Base-by-base conservation (phyloP, 139 green algal genomes). In the Tetradesmus lagerheimii region DNA sequence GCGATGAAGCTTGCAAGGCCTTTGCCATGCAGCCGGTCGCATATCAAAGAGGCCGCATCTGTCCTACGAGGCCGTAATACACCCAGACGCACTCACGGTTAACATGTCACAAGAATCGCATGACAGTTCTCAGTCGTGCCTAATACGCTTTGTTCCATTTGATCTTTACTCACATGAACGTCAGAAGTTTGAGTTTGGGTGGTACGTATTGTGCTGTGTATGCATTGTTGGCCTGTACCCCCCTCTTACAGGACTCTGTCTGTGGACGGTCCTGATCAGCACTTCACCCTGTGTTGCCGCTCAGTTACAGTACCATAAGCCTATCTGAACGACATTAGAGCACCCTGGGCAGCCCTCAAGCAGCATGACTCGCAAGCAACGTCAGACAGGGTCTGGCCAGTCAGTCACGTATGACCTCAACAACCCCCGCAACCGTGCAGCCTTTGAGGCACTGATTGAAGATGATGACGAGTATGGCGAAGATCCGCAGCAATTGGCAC, bases 351-450 rank as follows among this genome's bases (percentile, higher is more conserved):
- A 71, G 57, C 23, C 4, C 25, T 71, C 57, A 20, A 71, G 57
- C 57, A 71, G 57, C 57, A 90, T 90, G 87, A 90, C 87, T 11
- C 76, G 87, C 50, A 90, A 90, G 53, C 87, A 90, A 37, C 87
- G 87, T 3, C 85, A 89, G 85, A 29, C 35, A 35, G 57, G 53
- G 8, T n/a, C 20, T 35, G n/a, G 38, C 35, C 38, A 85, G 38
- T 50, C 34, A 37, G 53, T 62, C 8, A 85, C 86, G 2, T 85
- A 85, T 27, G 43, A 90, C 53, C 75, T 90, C 4, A 57, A 41
- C 14, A 79, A 47, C 38, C 25, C 86, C 23, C 38, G 84, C 2
- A 78, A 81, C 15, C 37, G 76, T 5, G 84, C 84, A 29, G 84
- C 84, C n/a, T 89, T 89, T 66, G 85, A 89, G 34, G 85, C 85